Conservation (phyloP, 2,329 filamentous ascomycete species). For the Exophiala sp. region DNA sequence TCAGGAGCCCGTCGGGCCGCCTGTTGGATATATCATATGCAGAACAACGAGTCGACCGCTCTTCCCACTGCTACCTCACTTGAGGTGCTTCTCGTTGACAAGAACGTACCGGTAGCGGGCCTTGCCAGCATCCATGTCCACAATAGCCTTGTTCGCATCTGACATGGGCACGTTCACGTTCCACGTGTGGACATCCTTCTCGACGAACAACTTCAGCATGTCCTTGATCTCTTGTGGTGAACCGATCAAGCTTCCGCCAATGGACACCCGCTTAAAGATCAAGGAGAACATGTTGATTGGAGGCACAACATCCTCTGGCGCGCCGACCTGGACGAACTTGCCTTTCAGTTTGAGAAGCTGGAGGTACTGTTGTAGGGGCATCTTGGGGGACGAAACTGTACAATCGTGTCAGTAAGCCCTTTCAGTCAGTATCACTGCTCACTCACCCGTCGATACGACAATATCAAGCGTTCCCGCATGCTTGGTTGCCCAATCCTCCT, state of each 20-base stretch:
- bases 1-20: no score
- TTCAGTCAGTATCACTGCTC: neutral
- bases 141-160: slow-evolving; percentile 43
- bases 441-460: slow-evolving; percentile 40
- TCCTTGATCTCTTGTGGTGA: slow-evolving; percentile 42
- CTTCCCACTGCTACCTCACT: no score
- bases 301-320: slow-evolving; percentile 59
- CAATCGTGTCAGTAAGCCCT: slow-evolving; percentile 27
- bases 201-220: slow-evolving; percentile 44
- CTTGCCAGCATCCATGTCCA: slow-evolving; percentile 45
- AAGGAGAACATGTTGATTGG: slow-evolving; percentile 57
- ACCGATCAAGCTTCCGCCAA: slow-evolving; percentile 50
- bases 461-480: slow-evolving; percentile 52
- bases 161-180: slow-evolving; percentile 42
- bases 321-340: slow-evolving; percentile 64
- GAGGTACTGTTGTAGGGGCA: slow-evolving; percentile 63
- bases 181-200: slow-evolving; percentile 46
- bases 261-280: slow-evolving; percentile 55
- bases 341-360: slow-evolving; percentile 58
- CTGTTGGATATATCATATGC: neutral
- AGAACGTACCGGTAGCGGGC: slow-evolving; percentile 48
- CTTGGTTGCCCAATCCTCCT: slow-evolving; percentile 52
- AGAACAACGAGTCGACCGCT: neutral
- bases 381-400: slow-evolving; percentile 56
- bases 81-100: slow-evolving; percentile 34